Evolutionary conservation across 345 rosid species (phyloP).

Genomic region (Firmiana major): DNA sequence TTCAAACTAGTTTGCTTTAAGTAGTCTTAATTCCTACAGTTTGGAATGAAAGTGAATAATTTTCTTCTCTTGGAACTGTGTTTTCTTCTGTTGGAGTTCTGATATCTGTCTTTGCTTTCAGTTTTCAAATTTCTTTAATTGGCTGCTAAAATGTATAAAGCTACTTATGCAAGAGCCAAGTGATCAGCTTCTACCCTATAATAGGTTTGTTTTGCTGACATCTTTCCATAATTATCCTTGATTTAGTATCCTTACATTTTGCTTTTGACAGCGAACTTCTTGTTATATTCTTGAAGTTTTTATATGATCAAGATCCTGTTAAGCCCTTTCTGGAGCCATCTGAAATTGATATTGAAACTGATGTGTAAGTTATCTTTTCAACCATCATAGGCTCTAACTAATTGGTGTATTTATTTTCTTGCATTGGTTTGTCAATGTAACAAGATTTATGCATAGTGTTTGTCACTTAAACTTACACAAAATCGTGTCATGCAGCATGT

Average conservation of each 20-base stretch:
- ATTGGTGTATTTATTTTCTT: neutral
- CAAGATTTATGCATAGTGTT: neutral
- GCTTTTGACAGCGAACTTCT: constrained; percentile 76
- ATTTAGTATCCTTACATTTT: constrained; percentile 20
- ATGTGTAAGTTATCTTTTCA: constrained; percentile 52
- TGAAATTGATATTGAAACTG: constrained; percentile 59
- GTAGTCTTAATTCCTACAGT: neutral
- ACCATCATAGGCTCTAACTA: neutral
- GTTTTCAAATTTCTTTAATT: constrained; percentile 89
- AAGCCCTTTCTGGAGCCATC: constrained; percentile 61
- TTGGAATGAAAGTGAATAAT: neutral
- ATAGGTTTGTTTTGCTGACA: constrained; percentile 47
- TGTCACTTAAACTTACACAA: neutral
- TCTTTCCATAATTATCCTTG: constrained; percentile 13
- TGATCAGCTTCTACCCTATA: constrained; percentile 72
- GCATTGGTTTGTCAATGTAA: constrained; percentile 1
- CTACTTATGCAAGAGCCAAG: constrained; percentile 83
- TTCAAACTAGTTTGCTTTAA: no score
- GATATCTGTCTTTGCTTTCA: constrained; percentile 30
- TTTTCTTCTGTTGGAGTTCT: constrained; percentile 12
- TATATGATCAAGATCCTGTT: constrained; percentile 91
- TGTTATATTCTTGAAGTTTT: constrained; percentile 79
- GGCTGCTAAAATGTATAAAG: constrained; percentile 87
- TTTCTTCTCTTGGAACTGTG: neutral
- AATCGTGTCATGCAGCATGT: neutral